phyloP scores from a whole-genome alignment of 1,284 basidiomycete species.

The Puccinia coronata region DNA sequence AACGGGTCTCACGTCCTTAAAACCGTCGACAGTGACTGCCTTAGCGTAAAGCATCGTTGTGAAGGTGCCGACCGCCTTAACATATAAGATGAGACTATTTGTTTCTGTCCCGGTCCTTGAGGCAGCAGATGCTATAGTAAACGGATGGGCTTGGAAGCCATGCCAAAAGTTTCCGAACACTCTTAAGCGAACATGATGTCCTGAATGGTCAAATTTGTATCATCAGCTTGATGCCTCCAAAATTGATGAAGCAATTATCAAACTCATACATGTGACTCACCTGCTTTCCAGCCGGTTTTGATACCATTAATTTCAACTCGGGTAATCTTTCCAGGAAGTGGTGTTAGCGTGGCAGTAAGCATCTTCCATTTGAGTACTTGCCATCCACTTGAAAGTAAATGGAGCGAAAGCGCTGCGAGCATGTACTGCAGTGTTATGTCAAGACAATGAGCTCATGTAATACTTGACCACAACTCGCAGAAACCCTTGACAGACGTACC shows the following conservation, averaged over 20 bases:
- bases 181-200: slow-evolving; percentile 46
- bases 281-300: slow-evolving; percentile 46
- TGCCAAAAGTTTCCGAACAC: slow-evolving; percentile 27
- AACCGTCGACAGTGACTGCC: slow-evolving; percentile 21
- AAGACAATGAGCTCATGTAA: slow-evolving; percentile 11
- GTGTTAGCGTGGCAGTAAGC: slow-evolving; percentile 28
- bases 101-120: slow-evolving; percentile 21
- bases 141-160: slow-evolving; percentile 40
- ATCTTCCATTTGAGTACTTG: slow-evolving; percentile 36
- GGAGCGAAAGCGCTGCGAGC: slow-evolving; percentile 24
- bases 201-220: not conserved
- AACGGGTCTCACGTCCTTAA: not conserved
- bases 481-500: slow-evolving; percentile 14
- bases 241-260: no score
- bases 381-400: slow-evolving; percentile 32
- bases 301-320: slow-evolving; percentile 40
- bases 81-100: slow-evolving; percentile 37
- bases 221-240: not conserved
- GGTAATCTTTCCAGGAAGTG: slow-evolving; percentile 43
- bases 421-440: slow-evolving; percentile 25
- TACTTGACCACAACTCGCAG: not conserved
- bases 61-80: slow-evolving; percentile 42
- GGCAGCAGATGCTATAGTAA: slow-evolving; percentile 42
- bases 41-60: slow-evolving; percentile 41
- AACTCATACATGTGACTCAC: slow-evolving; percentile 9